Conservation (phyloP, 495 filamentous ascomycete species). For the Xylaria intraflava region DNA sequence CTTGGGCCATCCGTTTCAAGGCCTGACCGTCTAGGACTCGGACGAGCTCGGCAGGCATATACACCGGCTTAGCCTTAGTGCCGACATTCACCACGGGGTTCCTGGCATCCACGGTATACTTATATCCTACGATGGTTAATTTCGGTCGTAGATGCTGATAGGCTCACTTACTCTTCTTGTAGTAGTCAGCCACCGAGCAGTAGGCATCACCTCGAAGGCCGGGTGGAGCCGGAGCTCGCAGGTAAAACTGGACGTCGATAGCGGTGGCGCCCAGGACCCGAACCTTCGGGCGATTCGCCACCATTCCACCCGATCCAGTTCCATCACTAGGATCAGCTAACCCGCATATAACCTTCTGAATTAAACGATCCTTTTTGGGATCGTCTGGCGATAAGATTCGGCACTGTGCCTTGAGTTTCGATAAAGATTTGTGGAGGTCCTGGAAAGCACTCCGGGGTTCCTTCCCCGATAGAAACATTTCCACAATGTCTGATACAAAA, state of each 20-base stretch:
- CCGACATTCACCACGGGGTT: constrained; percentile 69
- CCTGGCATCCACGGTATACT: constrained; percentile 16
- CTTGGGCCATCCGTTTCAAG: constrained; percentile 46
- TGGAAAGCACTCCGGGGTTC: constrained; percentile 12
- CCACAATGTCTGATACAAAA: neutral
- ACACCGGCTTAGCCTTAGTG: constrained; percentile 48
- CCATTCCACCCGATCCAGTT: too few species aligned
- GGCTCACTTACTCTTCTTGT: constrained; percentile 37
- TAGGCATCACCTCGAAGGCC: neutral
- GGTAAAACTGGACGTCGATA: constrained; percentile 43
- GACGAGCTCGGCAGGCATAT: constrained; percentile 62
- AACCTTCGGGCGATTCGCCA: constrained; percentile 30
- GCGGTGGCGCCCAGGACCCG: constrained; percentile 33
- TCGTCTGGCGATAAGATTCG: neutral
- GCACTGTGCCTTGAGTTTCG: constrained; percentile 26
- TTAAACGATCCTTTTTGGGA: neutral
- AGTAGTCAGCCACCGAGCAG: constrained; percentile 36
- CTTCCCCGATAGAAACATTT: neutral
- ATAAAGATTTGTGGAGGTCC: constrained; percentile 34
- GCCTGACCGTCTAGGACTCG: constrained; percentile 60
- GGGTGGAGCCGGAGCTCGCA: constrained; percentile 17
- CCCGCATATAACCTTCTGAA: constrained; percentile 11
- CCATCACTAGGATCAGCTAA: constrained; percentile 28
- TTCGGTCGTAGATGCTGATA: too few species aligned
- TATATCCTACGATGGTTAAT: too few species aligned